Evolutionary conservation across 495 filamentous ascomycete species (phyloP).

Genomic region (Aspergillus indologenus): DNA sequence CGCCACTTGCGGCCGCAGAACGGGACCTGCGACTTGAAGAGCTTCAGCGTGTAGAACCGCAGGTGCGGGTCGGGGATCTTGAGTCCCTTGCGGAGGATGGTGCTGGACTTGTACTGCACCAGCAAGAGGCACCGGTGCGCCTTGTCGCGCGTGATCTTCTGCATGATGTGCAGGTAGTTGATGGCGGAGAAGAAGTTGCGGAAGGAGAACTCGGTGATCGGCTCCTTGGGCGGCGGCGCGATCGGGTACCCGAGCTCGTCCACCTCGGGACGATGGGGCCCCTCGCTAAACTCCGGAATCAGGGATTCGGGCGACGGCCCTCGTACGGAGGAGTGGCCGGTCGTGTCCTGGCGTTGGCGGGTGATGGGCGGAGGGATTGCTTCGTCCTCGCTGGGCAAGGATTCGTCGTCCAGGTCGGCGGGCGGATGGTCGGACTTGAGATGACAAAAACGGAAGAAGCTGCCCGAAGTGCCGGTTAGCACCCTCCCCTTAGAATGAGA

Average conservation of each 20-base stretch:
- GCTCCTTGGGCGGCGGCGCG: constrained; percentile 61
- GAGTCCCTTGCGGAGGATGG: constrained; percentile 81
- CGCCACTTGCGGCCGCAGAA: constrained; percentile 98
- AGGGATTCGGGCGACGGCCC: constrained; percentile 34
- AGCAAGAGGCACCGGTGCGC: constrained; percentile 90
- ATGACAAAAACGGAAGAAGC: constrained; percentile 88
- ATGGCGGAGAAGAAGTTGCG: constrained; percentile 92
- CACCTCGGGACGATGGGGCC: constrained; percentile 65
- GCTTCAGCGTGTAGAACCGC: constrained; percentile 90
- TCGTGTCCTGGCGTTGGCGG: constrained; percentile 45
- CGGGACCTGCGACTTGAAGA: constrained; percentile 97
- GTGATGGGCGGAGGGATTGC: constrained; percentile 80
- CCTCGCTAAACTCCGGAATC: constrained; percentile 32
- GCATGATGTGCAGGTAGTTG: constrained; percentile 91
- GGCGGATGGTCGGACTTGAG: constrained; percentile 47
- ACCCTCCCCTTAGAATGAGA: constrained; percentile 1
- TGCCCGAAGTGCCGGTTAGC: constrained; percentile 40
- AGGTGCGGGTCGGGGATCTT: constrained; percentile 86
- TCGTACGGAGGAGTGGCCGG: constrained; percentile 23
- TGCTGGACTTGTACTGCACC: constrained; percentile 89
- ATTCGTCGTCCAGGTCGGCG: constrained; percentile 30
- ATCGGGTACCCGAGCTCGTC: constrained; percentile 83
- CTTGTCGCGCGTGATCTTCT: constrained; percentile 93
- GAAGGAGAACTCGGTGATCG: constrained; percentile 86
- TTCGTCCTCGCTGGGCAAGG: constrained; percentile 55